Base-by-base conservation (phyloP, 2,329 filamentous ascomycete species). In the Peltaster fructicola region DNA sequence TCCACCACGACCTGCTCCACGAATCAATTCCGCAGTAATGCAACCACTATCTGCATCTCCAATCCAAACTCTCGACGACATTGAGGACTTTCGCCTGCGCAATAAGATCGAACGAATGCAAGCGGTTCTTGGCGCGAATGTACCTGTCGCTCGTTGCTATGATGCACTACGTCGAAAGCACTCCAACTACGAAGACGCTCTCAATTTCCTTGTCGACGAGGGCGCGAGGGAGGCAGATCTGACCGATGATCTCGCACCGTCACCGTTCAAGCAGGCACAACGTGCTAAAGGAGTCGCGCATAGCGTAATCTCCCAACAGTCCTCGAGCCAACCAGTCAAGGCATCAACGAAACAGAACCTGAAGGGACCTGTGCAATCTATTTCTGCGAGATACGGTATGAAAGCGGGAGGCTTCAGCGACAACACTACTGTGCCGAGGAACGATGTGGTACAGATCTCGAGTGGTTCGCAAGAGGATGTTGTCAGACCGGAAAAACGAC, bases 101-200 rank as follows among this genome's bases (percentile, higher is more conserved):
- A 41, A 47, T 7, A 69, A 67, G 34, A 61, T 74, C 6, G 40
- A 54, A 30, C 50, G 63, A 15, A 56, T 77, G 32, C 42, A 48
- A 27, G 49, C 39, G 1, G 51, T 73, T 18, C 52, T 63, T 27
- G 15, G 23, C 8, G 56, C 60, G 0, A 37, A 47, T 4, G 50
- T 56, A 16, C 51, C 58, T 1, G 49, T 73, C 4, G 36, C 52
- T 14, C 44, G 50, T 12, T 59, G 63, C 20, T 45, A 62, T 21
- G 49, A 64, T 28, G 61, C 63, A 4, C 45, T 77, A 14, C 26
- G 57, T 2, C 37, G 41, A 9, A 58, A 56, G 25, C 57, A 54
- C 11, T 63, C 65, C 2, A 60, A 67, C 30, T 61, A 58, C 29
- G 57, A 68, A 12, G 59, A 66, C 38, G 64, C 73, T 2, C 48